These are phyloP conservation scores for Aspergillus olivimuriae DNA, from an alignment of 495 filamentous ascomycete genomes.

Conservation along the genomic window DNA sequence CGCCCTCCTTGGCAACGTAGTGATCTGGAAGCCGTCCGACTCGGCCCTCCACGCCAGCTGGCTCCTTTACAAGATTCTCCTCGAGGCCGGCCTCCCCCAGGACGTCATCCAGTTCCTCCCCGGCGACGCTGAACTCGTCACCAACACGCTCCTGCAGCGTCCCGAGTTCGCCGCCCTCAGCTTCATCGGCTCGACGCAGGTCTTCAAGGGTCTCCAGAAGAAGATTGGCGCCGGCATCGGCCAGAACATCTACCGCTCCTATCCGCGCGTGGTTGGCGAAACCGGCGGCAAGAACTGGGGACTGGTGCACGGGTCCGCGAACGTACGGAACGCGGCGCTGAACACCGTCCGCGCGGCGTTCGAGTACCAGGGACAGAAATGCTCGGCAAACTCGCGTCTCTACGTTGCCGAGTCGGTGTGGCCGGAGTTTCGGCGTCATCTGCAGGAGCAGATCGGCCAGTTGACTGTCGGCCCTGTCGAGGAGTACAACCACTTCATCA, in stretches of 20 bases:
- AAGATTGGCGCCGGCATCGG: slow-evolving; percentile 64
- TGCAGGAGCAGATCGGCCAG: slow-evolving; percentile 31
- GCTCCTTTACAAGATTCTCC: slow-evolving; percentile 69
- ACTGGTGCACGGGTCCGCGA: slow-evolving; percentile 65
- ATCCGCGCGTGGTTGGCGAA: slow-evolving; percentile 77
- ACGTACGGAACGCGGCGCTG: slow-evolving; percentile 64
- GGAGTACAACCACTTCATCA: slow-evolving; percentile 61
- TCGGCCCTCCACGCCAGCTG: slow-evolving; percentile 68
- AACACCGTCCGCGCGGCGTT: slow-evolving; percentile 80
- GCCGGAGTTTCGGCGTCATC: slow-evolving; percentile 50
- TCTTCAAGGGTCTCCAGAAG: slow-evolving; percentile 68
- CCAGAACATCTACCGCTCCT: slow-evolving; percentile 59
- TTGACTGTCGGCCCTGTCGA: slow-evolving; percentile 47
- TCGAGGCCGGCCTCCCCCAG: slow-evolving; percentile 72
- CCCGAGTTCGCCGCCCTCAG: slow-evolving; percentile 67
- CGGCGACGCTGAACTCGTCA: slow-evolving; percentile 69
- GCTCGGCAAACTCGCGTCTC: slow-evolving; percentile 69
- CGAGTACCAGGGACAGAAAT: slow-evolving; percentile 87
- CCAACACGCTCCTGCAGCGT: slow-evolving; percentile 59
- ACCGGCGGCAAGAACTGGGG: slow-evolving; percentile 90
- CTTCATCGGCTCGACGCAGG: slow-evolving; percentile 71
- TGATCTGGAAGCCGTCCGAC: slow-evolving; percentile 82
- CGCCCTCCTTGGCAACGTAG: slow-evolving; percentile 75
- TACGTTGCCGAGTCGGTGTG: slow-evolving; percentile 66
- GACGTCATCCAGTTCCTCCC: slow-evolving; percentile 79